Evolutionary conservation across 2,329 filamentous ascomycete genomes (phyloP), one percentile per base, ranked within the genome.

Genomic region (Paecilomyces fulvus): DNA sequence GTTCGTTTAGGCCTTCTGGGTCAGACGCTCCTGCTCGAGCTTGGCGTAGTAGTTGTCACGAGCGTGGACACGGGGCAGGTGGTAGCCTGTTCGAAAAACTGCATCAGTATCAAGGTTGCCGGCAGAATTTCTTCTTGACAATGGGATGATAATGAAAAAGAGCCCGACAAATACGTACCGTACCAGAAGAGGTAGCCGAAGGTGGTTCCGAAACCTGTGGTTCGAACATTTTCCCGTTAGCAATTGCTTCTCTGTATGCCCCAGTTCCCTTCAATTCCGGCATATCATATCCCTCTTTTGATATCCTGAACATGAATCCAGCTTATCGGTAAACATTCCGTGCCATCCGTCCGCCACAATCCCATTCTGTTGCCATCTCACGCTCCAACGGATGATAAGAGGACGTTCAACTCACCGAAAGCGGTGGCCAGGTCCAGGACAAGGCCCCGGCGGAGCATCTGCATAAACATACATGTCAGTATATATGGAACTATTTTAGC

Each of bases 141-240:
- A 53, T 37, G 55, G 49, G 20, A 31, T 49, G 52, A 52, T 23
- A 48, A 33, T 50, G 52, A 43, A 30, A 21, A 25, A 56, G 48
- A 37, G 14, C 37, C 60, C 53, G 52, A 52, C 43, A 60, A 20
- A 59, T 67, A 78, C 77, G 60, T 77, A 79, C 77, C 83, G 76
- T 87, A 87, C 84, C 84, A 87, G 78, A 80, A 87, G 69, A 80
- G 78, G 74, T 86, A 87, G 64, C 83, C 84, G 71, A 78, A 77
- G 63, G 82, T 76, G 63, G 80, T 78, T 66, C 83, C 83, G 70
- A 86, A 81, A 73, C 83, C 83, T 85, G 59, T 51, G 30, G 30
- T 23, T 54, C 14, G 31, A 51, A n/a, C 8, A 6, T 46, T 51
- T 50, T 12, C 50, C 12, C 8, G 51, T 56, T 49, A 30, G 53